Conservation (phyloP, 139 green algal genomes). For the Nannochloris sp. region DNA sequence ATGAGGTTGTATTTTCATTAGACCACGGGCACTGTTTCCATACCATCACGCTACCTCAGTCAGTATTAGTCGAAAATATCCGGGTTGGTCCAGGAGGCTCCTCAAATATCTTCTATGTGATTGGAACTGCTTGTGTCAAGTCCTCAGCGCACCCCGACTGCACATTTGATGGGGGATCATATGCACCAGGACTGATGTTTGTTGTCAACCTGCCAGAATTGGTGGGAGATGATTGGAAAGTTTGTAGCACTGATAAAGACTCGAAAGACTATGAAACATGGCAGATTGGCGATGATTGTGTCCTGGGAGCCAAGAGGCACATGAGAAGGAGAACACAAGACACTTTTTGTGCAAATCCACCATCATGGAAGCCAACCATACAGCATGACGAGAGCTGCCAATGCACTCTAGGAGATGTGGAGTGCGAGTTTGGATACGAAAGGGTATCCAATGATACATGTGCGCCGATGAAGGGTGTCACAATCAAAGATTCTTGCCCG, state of each 20-base stretch:
- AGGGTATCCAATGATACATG: background rate
- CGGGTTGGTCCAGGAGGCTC: slow-evolving; percentile 60
- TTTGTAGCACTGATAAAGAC: slow-evolving; percentile 16
- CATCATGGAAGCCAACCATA: slow-evolving; percentile 28
- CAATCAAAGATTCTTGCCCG: slow-evolving; percentile 1
- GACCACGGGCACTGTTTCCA: slow-evolving; percentile 84
- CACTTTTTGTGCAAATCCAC: slow-evolving; percentile 54
- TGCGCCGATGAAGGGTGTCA: background rate
- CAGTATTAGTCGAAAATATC: slow-evolving; percentile 87
- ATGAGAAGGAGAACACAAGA: slow-evolving; percentile 38
- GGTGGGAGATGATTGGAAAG: slow-evolving; percentile 31
- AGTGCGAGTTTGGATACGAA: slow-evolving; percentile 71
- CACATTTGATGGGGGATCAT: slow-evolving; percentile 17
- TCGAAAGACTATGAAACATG: slow-evolving; percentile 39
- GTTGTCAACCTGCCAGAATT: slow-evolving; percentile 48
- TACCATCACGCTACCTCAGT: slow-evolving; percentile 47
- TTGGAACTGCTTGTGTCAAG: slow-evolving; percentile 64
- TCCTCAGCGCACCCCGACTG: slow-evolving; percentile 35
- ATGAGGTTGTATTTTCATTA: slow-evolving; percentile 58
- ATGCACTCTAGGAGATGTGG: slow-evolving; percentile 43
- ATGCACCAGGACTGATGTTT: slow-evolving; percentile 48
- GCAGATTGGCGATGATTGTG: slow-evolving; percentile 16
- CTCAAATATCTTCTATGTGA: slow-evolving; percentile 68
- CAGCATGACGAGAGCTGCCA: background rate
- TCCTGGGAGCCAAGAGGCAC: slow-evolving; percentile 30